Percentiles rank a stretch among this genome's conserved stretches.
Conservation (phyloP, 139 green algal species). For the Haematococcus sp. region DNA sequence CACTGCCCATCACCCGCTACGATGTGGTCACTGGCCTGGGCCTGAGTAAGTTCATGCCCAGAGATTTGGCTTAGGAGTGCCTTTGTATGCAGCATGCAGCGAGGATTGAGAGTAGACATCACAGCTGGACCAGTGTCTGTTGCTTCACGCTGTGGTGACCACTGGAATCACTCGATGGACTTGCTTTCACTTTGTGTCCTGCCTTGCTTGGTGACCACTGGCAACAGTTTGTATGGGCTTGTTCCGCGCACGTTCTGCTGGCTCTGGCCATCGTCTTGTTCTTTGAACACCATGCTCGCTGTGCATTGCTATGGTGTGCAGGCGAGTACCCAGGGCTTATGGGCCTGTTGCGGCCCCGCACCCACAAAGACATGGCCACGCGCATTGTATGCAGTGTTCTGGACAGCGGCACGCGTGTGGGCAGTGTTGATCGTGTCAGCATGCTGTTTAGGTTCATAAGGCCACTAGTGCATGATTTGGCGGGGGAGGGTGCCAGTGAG, state of each 20-base stretch:
- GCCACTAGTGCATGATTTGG: slow-evolving; percentile 61
- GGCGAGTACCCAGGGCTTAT: slow-evolving; percentile 79
- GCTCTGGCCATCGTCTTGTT: too few relatives aligned
- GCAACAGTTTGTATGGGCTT: too few relatives aligned
- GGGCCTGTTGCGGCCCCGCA: slow-evolving; percentile 64
- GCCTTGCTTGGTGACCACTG: too few relatives aligned
- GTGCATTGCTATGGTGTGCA: neutral
- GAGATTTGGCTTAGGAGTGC: too few relatives aligned
- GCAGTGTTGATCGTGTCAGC: slow-evolving; percentile 50
- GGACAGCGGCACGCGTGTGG: slow-evolving; percentile 31
- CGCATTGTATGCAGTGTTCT: slow-evolving; percentile 54
- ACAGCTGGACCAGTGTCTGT: too few relatives aligned
- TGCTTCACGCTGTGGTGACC: too few relatives aligned
- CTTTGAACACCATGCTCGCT: neutral
- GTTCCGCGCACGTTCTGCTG: too few relatives aligned
- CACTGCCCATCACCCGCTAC: slow-evolving; percentile 78
- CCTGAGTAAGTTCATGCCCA: slow-evolving; percentile 53
- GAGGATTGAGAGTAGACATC: too few relatives aligned
- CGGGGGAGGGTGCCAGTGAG: slow-evolving; percentile 4
- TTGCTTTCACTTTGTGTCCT: neutral
- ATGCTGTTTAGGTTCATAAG: slow-evolving; percentile 76
- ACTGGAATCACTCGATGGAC: neutral
- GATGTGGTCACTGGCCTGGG: slow-evolving; percentile 75
- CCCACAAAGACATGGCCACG: slow-evolving; percentile 75
- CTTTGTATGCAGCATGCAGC: too few relatives aligned